Conservation (phyloP, 179 eudicot species). For the Gypsophila paniculata region DNA sequence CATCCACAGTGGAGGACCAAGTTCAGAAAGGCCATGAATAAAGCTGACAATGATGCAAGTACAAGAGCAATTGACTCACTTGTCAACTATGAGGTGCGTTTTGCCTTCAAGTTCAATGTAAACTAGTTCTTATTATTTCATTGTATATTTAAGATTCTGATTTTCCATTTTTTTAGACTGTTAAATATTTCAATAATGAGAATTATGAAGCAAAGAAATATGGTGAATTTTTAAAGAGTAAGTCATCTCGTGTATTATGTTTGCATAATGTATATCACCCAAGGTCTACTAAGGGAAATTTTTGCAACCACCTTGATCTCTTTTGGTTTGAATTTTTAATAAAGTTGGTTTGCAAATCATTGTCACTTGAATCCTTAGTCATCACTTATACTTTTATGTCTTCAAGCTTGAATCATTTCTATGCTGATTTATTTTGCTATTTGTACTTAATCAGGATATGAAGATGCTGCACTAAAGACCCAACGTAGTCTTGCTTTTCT, state of each 20-base stretch:
- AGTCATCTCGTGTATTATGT: constrained; percentile 32
- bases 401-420: constrained; percentile 1
- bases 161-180: constrained; percentile 53
- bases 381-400: neutral
- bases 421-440: constrained; percentile 18
- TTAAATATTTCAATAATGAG: constrained; percentile 95
- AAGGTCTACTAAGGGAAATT: neutral
- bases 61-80: constrained; percentile 93
- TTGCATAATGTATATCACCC: neutral
- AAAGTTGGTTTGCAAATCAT: neutral
- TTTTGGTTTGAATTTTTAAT: neutral
- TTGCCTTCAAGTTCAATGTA: constrained; percentile 12
- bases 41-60: constrained; percentile 96
- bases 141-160: neutral
- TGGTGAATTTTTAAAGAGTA: constrained; percentile 81
- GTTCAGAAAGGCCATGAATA: constrained; percentile 95
- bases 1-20: constrained; percentile 84
- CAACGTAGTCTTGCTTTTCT: constrained; percentile 91
- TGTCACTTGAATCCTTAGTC: neutral
- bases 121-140: neutral
- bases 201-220: constrained; percentile 77
- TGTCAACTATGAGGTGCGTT: constrained; percentile 82
- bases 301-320: neutral
- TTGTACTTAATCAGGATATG: constrained; percentile 57
- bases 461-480: constrained; percentile 92